Conservation (phyloP, 192 early-diverging fungal genomes). For the Umbelopsis ramanniana region DNA sequence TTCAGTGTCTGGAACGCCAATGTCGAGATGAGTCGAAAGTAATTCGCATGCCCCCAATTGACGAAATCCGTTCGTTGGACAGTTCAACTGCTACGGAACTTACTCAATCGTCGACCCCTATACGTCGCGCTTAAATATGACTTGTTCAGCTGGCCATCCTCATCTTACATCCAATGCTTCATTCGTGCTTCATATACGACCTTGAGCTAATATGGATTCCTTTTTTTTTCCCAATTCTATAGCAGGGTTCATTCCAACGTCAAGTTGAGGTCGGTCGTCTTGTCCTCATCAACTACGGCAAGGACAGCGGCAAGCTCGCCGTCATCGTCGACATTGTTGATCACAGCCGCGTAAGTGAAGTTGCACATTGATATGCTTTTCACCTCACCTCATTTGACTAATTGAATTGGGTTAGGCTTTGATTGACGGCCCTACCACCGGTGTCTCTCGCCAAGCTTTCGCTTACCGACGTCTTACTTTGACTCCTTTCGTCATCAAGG, state of each 20-base stretch:
- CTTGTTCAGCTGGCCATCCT: background rate
- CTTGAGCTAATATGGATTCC: background rate
- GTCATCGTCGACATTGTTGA: constrained; percentile 99
- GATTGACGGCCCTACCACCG: constrained; percentile 97
- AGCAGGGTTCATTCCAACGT: constrained; percentile 78
- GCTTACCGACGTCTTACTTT: constrained; percentile 90
- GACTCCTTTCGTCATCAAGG: constrained; percentile 87
- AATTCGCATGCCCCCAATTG: background rate
- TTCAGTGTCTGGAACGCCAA: background rate
- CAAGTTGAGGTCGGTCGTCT: constrained; percentile 99
- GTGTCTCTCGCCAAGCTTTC: constrained; percentile 85
- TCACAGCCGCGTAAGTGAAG: constrained; percentile 85
- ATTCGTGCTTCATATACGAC: background rate
- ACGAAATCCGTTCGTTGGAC: background rate
- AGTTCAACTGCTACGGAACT: background rate
- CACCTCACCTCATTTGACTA: background rate
- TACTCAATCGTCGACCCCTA: too few relatives aligned
- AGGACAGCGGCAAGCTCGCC: constrained; percentile 95
- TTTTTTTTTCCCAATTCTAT: constrained; percentile 13
- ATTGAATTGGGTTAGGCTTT: constrained; percentile 64
- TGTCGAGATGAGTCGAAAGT: background rate
- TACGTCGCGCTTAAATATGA: too few relatives aligned
- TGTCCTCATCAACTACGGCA: constrained; percentile 93
- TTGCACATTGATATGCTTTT: background rate
- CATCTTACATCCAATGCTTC: background rate